phyloP scores from a whole-genome alignment of 192 early-diverging fungal species.

The Coemansia sp. region DNA sequence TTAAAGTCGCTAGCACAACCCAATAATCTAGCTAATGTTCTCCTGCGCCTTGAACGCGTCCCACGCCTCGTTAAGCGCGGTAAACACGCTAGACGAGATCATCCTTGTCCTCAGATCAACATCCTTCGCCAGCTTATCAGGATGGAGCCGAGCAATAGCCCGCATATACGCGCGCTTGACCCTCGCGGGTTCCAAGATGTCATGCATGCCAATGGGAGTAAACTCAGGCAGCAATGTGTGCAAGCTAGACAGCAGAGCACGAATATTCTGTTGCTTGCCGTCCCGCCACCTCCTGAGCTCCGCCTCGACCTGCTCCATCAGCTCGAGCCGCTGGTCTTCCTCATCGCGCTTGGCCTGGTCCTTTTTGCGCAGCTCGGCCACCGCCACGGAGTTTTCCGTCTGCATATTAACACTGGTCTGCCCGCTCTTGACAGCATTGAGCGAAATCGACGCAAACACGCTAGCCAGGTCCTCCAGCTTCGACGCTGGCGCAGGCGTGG shows the following conservation, averaged over 20 bases:
- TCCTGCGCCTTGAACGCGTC: constrained; percentile 88
- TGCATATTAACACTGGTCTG: constrained; percentile 15
- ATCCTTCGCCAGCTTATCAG: constrained; percentile 85
- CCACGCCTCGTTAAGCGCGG: constrained; percentile 91
- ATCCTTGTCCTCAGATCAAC: constrained; percentile 72
- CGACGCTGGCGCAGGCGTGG: constrained; percentile 7
- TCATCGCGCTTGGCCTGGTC: constrained; percentile 69
- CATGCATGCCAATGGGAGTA: constrained; percentile 75
- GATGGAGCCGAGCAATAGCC: constrained; percentile 89
- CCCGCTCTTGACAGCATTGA: constrained; percentile 28
- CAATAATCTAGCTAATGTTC: constrained; percentile 38
- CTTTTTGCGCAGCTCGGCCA: constrained; percentile 72
- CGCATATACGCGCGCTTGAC: constrained; percentile 93
- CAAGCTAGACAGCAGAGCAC: constrained; percentile 81
- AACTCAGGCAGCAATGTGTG: constrained; percentile 80
- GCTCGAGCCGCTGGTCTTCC: constrained; percentile 70
- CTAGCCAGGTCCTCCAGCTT: constrained; percentile 28
- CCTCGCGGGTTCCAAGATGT: constrained; percentile 79
- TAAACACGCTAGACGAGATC: constrained; percentile 87
- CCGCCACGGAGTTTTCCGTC: constrained; percentile 49
- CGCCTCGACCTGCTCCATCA: constrained; percentile 78
- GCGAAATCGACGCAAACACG: constrained; percentile 47
- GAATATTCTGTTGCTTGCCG: constrained; percentile 88
- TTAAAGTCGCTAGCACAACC: too few relatives aligned
- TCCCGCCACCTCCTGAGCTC: constrained; percentile 73